Evolutionary conservation across 768 basidiomycete genomes (phyloP).

Genomic region (Pulveroboletus sp.): DNA sequence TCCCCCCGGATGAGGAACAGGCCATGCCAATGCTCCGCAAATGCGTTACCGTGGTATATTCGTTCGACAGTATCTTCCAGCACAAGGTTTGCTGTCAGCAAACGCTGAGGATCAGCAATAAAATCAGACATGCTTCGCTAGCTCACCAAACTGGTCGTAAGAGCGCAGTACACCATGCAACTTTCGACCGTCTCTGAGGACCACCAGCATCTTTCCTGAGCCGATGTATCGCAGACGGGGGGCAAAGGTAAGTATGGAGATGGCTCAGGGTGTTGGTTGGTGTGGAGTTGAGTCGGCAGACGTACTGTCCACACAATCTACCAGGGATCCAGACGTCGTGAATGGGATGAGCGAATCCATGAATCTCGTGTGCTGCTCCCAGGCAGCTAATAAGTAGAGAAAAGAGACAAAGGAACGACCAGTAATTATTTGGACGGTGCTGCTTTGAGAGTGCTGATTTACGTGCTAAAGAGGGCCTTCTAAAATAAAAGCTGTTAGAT

Average conservation of each 20-base stretch:
- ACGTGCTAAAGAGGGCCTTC: not conserved
- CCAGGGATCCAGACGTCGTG: slow-evolving; percentile 96
- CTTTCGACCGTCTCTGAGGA: slow-evolving; percentile 94
- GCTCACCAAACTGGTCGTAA: slow-evolving; percentile 97
- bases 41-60: slow-evolving; percentile 84
- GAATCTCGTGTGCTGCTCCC: slow-evolving; percentile 31
- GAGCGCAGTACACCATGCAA: slow-evolving; percentile 93
- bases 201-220: slow-evolving; percentile 96
- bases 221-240: slow-evolving; percentile 18
- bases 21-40: slow-evolving; percentile 83
- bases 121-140: not conserved
- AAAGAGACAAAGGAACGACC: slow-evolving; percentile 22
- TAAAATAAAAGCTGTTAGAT: not conserved
- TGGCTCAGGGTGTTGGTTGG: slow-evolving; percentile 45
- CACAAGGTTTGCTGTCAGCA: slow-evolving; percentile 82
- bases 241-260: slow-evolving; percentile 38
- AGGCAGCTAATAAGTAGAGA: slow-evolving; percentile 36
- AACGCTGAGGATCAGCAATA: slow-evolving; percentile 2
- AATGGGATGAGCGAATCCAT: slow-evolving; percentile 99
- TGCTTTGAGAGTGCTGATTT: not conserved
- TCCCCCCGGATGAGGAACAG: slow-evolving; percentile 95
- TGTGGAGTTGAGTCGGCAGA: slow-evolving; percentile 49
- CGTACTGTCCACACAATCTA: slow-evolving; percentile 99
- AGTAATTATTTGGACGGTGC: slow-evolving; percentile 14
- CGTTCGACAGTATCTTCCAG: slow-evolving; percentile 94